These are phyloP conservation scores for Sarcocystis neurona DNA, from an alignment of 169 alveolate species.

Conservation along the genomic window DNA sequence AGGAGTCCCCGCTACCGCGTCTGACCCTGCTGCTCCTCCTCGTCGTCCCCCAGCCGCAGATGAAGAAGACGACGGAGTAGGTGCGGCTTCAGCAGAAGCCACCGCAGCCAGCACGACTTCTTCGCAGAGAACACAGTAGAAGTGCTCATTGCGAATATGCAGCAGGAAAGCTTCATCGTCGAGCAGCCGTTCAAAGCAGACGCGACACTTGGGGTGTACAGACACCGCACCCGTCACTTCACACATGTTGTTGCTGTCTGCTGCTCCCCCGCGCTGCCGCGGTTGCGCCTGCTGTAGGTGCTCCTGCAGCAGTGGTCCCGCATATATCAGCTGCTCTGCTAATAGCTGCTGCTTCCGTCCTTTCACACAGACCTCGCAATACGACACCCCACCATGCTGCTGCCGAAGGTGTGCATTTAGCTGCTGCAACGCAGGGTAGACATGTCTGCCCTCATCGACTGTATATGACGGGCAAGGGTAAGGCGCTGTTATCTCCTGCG, in stretches of 20 bases:
- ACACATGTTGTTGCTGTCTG: too few relatives aligned
- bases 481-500: too few relatives aligned
- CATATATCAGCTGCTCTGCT: neutral
- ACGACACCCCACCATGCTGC: neutral
- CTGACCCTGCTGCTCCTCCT: too few relatives aligned
- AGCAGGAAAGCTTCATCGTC: slow-evolving; percentile 32
- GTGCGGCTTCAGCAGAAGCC: too few relatives aligned
- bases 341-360: slow-evolving; percentile 1
- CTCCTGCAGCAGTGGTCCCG: neutral
- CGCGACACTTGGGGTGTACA: slow-evolving; percentile 37
- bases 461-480: too few relatives aligned
- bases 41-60: too few relatives aligned
- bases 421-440: slow-evolving; percentile 13
- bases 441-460: too few relatives aligned
- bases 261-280: neutral
- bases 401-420: neutral
- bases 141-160: slow-evolving; percentile 3
- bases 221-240: neutral
- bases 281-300: slow-evolving; percentile 1
- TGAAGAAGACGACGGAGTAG: too few relatives aligned
- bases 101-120: neutral
- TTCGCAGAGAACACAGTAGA: slow-evolving; percentile 14
- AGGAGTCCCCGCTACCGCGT: too few relatives aligned
- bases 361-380: slow-evolving; percentile 20
- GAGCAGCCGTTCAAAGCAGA: neutral